Percentiles rank a stretch among this genome's conserved stretches.
phyloP scores from a whole-genome alignment of 352 stramenopile genomes.

The Thraustochytrium sp. region DNA sequence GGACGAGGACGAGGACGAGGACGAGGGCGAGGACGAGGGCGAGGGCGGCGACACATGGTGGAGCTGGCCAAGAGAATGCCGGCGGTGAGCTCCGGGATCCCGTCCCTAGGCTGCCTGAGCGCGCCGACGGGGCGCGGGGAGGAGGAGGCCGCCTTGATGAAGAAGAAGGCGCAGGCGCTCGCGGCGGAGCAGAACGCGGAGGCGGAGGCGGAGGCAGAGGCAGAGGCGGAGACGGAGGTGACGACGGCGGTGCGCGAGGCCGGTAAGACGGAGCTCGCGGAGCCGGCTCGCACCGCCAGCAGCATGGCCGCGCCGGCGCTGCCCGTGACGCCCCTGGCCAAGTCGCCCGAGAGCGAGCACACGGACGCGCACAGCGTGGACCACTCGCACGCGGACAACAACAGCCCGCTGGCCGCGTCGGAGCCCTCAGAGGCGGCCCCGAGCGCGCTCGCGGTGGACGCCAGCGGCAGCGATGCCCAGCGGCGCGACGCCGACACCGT shows the following conservation, averaged over 20 bases:
- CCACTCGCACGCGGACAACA: not conserved
- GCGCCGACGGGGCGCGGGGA: not conserved
- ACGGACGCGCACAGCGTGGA: conserved; percentile 11
- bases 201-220: not conserved
- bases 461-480: not conserved
- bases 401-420: too few relatives aligned
- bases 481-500: not conserved
- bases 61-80: not conserved
- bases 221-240: too few relatives aligned
- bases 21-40: not conserved
- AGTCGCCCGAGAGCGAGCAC: conserved; percentile 7
- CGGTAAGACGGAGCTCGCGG: not conserved
- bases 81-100: not conserved
- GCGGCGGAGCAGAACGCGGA: not conserved
- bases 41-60: not conserved
- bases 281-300: not conserved
- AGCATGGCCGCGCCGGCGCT: not conserved
- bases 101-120: not conserved
- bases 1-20: not conserved
- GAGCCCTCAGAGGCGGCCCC: not conserved
- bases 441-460: not conserved
- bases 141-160: too few relatives aligned
- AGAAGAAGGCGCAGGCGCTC: not conserved
- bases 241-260: not conserved
- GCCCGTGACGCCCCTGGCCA: not conserved